Conservation (phyloP, 495 filamentous ascomycete species). For the Xylaria acuta region DNA sequence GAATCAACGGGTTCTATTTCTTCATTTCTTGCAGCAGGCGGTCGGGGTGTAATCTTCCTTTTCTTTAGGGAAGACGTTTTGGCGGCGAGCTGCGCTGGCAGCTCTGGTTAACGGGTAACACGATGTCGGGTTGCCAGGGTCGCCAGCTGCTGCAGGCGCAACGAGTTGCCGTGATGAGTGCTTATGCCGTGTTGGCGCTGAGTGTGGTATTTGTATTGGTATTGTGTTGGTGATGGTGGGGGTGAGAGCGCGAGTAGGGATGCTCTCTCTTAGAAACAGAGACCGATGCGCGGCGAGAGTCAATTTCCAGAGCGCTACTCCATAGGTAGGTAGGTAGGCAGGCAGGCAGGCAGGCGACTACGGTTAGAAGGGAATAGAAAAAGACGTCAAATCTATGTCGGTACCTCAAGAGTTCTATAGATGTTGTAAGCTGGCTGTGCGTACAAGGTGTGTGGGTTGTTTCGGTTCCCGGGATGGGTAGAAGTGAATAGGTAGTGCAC, state of each 20-base stretch:
- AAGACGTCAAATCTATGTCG: constrained; percentile 15
- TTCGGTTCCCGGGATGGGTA: constrained; percentile 1
- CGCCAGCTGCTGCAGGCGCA: constrained; percentile 9
- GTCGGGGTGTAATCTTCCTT: constrained; percentile 74
- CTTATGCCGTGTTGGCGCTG: background rate
- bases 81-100: constrained; percentile 74
- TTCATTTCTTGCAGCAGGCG: constrained; percentile 46
- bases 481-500: background rate
- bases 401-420: constrained; percentile 2
- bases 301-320: background rate
- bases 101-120: constrained; percentile 43
- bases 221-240: constrained; percentile 7
- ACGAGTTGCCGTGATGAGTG: background rate
- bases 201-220: background rate
- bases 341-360: background rate
- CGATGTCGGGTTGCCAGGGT: constrained; percentile 20
- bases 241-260: background rate
- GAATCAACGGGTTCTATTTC: constrained; percentile 39
- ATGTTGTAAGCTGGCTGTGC: constrained; percentile 21
- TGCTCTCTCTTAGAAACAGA: background rate
- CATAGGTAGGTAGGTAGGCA: no score
- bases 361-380: background rate
- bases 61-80: constrained; percentile 92
- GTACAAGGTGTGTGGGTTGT: constrained; percentile 1
- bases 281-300: background rate